A percentile compares a stretch with the other conserved stretches of the same genome.
phyloP scores from a whole-genome alignment of 148 eudicot species.

The Suaeda aralocaspica region DNA sequence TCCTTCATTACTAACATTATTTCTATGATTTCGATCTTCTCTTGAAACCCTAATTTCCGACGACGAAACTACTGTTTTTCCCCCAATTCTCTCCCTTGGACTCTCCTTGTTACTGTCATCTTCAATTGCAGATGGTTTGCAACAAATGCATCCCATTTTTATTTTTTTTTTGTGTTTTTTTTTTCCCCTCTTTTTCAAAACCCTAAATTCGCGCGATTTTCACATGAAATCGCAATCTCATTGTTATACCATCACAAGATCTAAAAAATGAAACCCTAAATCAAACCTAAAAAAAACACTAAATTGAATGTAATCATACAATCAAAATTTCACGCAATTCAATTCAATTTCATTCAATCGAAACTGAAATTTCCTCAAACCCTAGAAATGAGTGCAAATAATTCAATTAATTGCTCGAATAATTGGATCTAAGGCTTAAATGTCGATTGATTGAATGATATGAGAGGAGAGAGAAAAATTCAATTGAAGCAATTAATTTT shows the following conservation, averaged over 20 bases:
- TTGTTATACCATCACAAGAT: background rate
- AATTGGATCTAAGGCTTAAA: too few relatives aligned
- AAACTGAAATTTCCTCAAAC: background rate
- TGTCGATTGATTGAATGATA: too few relatives aligned
- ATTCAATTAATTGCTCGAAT: too few relatives aligned
- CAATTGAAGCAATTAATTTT: background rate
- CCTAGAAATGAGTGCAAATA: conserved; percentile 13
- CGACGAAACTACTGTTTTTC: conserved; percentile 34
- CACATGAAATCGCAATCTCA: background rate
- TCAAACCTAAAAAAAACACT: background rate
- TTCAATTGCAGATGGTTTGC: conserved; percentile 53
- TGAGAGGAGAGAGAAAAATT: too few relatives aligned
- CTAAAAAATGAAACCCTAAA: conserved; percentile 13
- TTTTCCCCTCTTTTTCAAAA: background rate
- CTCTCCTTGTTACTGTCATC: conserved; percentile 54
- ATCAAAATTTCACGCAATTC: too few relatives aligned
- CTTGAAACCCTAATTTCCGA: conserved; percentile 40
- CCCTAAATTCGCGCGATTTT: background rate
- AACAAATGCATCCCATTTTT: conserved; percentile 68
- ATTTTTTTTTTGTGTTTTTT: too few relatives aligned
- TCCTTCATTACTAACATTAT: background rate
- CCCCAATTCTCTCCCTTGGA: conserved; percentile 51
- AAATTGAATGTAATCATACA: too few relatives aligned
- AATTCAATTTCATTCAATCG: too few relatives aligned
- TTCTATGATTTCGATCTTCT: conserved; percentile 41